Conservation (phyloP, 495 filamentous ascomycete species). For the Trypethelium eluteriae region DNA sequence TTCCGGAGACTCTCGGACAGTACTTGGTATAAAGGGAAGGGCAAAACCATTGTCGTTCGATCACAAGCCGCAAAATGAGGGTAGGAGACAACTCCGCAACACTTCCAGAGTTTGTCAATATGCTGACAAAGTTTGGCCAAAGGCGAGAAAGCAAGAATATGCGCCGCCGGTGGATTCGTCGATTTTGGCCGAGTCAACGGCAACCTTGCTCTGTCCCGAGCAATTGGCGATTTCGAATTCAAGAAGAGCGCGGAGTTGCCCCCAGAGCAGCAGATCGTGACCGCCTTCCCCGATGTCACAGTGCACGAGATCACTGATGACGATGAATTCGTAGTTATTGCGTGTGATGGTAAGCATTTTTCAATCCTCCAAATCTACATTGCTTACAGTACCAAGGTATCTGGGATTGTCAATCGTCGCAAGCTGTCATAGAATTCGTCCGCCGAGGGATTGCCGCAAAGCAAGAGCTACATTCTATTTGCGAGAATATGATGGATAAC, state of each 20-base stretch:
- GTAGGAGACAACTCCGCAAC: slow-evolving; percentile 40
- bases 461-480: slow-evolving; percentile 85
- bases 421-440: slow-evolving; percentile 94
- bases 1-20: slow-evolving; percentile 88
- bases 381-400: slow-evolving; percentile 57
- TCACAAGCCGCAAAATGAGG: slow-evolving; percentile 98
- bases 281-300: slow-evolving; percentile 88
- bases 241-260: slow-evolving; percentile 97
- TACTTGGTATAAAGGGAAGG: slow-evolving; percentile 88
- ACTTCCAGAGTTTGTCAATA: not conserved
- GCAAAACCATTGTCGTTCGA: slow-evolving; percentile 96
- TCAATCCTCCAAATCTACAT: not conserved
- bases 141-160: slow-evolving; percentile 96
- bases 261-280: slow-evolving; percentile 96
- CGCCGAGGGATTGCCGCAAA: slow-evolving; percentile 90
- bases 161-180: slow-evolving; percentile 91
- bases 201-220: slow-evolving; percentile 93
- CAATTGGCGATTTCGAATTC: slow-evolving; percentile 98
- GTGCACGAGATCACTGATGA: slow-evolving; percentile 84
- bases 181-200: slow-evolving; percentile 98
- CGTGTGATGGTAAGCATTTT: slow-evolving; percentile 74
- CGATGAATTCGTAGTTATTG: slow-evolving; percentile 94
- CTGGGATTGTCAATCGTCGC: slow-evolving; percentile 98
- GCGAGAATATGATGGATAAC: slow-evolving; percentile 99
- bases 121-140: slow-evolving; percentile 20